These are phyloP conservation scores for Ceratobasidium sp. DNA, from an alignment of 1,284 basidiomycete species.

Conservation along the genomic window DNA sequence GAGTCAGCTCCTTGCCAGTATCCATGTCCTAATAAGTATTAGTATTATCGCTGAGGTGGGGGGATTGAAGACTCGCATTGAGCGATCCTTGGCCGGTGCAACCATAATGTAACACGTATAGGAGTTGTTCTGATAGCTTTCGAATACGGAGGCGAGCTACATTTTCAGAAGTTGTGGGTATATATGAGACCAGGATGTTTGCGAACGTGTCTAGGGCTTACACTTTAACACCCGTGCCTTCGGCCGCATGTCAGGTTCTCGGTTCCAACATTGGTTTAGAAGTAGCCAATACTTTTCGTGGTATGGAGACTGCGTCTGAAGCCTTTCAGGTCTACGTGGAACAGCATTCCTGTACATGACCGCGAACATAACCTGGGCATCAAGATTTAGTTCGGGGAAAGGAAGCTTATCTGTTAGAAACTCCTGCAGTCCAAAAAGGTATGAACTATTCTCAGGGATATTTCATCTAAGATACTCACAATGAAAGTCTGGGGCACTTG, in stretches of 20 bases:
- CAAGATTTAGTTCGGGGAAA: neutral
- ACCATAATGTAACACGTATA: neutral
- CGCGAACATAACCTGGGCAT: neutral
- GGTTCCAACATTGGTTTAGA: neutral
- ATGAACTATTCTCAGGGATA: too few species aligned
- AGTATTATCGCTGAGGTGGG: too few species aligned
- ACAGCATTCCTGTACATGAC: neutral
- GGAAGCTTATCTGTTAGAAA: neutral
- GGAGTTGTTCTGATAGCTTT: neutral
- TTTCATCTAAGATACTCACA: neutral
- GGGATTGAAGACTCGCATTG: neutral
- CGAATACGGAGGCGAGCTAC: slow-evolving; percentile 25
- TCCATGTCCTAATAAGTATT: slow-evolving; percentile 21
- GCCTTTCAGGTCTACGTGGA: neutral
- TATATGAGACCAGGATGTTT: too few species aligned
- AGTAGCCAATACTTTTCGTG: neutral
- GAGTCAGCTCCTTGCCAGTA: slow-evolving; percentile 8
- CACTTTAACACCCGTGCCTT: neutral
- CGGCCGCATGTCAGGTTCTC: neutral
- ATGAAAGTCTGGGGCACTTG: neutral
- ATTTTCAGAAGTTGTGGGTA: slow-evolving; percentile 14
- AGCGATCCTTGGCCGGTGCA: neutral
- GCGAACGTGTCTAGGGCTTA: neutral
- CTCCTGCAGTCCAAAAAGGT: neutral
- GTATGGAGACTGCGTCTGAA: neutral